These are phyloP conservation scores for Hortaea werneckii DNA, from an alignment of 2,329 filamentous ascomycete species.

Conservation along the genomic window DNA sequence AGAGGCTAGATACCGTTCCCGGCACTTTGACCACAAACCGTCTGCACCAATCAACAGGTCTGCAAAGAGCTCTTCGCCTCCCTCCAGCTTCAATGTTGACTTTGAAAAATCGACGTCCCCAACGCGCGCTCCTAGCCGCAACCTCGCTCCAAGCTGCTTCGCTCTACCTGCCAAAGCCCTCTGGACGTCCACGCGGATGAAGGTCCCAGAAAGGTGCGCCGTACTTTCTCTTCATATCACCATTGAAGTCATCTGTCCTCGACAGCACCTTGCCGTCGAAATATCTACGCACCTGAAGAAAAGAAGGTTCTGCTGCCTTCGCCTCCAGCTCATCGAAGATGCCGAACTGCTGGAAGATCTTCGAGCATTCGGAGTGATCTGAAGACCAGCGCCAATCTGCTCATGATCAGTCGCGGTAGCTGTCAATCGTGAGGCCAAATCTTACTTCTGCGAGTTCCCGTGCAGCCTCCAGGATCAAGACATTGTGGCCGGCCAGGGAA, in stretches of 20 bases:
- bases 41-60: slow-evolving; percentile 56
- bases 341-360: slow-evolving; percentile 38
- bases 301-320: slow-evolving; percentile 35
- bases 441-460: slow-evolving; percentile 31
- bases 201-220: slow-evolving; percentile 48
- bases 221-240: slow-evolving; percentile 46
- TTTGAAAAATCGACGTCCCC: slow-evolving; percentile 39
- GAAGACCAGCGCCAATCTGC: slow-evolving; percentile 44
- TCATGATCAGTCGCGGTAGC: neutral
- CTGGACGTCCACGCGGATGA: slow-evolving; percentile 55
- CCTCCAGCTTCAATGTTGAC: slow-evolving; percentile 31
- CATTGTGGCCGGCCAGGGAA: slow-evolving; percentile 22
- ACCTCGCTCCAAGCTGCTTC: slow-evolving; percentile 41
- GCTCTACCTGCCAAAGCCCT: slow-evolving; percentile 43
- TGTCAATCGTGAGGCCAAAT: neutral
- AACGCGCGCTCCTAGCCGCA: slow-evolving; percentile 42
- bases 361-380: slow-evolving; percentile 37
- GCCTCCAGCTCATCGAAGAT: slow-evolving; percentile 35
- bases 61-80: slow-evolving; percentile 33
- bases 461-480: slow-evolving; percentile 26
- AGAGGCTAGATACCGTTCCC: slow-evolving; percentile 38
- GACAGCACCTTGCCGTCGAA: slow-evolving; percentile 38
- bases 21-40: slow-evolving; percentile 52
- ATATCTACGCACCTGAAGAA: slow-evolving; percentile 45
- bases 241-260: slow-evolving; percentile 42